phyloP scores from a whole-genome alignment of 1,284 basidiomycete species.

The Trichosporon inkin region DNA sequence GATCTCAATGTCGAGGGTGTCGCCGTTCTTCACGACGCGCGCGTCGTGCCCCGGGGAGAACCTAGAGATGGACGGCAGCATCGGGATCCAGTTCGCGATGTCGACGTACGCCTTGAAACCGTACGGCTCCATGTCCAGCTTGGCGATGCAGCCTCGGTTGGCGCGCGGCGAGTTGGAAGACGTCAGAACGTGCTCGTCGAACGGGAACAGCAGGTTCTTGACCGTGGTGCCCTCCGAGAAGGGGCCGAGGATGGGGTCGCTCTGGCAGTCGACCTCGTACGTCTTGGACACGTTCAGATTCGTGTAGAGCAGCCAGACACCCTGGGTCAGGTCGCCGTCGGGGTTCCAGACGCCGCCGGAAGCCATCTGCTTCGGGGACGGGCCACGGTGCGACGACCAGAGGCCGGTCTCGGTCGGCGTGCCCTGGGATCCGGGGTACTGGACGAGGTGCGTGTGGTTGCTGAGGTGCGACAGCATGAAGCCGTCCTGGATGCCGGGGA shows the following conservation, averaged over 20 bases:
- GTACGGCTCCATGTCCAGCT: conserved; percentile 65
- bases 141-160: conserved; percentile 66
- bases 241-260: conserved; percentile 69
- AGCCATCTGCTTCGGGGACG: conserved; percentile 56
- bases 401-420: conserved; percentile 78
- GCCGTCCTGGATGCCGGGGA: conserved; percentile 74
- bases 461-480: conserved; percentile 71
- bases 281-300: conserved; percentile 72
- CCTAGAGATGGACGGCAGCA: conserved; percentile 67
- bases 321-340: conserved; percentile 55
- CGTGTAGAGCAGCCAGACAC: conserved; percentile 75
- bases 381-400: conserved; percentile 71
- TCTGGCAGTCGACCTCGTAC: conserved; percentile 61
- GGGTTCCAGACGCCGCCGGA: conserved; percentile 43
- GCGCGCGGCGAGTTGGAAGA: conserved; percentile 61
- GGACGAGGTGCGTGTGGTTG: conserved; percentile 72
- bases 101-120: conserved; percentile 80
- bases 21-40: conserved; percentile 59
- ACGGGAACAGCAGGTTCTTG: conserved; percentile 74
- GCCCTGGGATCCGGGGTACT: conserved; percentile 73
- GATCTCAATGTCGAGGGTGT: conserved; percentile 63
- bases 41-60: conserved; percentile 81
- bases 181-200: conserved; percentile 66
- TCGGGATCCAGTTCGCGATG: conserved; percentile 60
- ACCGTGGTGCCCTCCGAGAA: conserved; percentile 61